These are phyloP conservation scores for Cyclospora cayetanensis DNA, from an alignment of 169 alveolate genomes.

Conservation along the genomic window DNA sequence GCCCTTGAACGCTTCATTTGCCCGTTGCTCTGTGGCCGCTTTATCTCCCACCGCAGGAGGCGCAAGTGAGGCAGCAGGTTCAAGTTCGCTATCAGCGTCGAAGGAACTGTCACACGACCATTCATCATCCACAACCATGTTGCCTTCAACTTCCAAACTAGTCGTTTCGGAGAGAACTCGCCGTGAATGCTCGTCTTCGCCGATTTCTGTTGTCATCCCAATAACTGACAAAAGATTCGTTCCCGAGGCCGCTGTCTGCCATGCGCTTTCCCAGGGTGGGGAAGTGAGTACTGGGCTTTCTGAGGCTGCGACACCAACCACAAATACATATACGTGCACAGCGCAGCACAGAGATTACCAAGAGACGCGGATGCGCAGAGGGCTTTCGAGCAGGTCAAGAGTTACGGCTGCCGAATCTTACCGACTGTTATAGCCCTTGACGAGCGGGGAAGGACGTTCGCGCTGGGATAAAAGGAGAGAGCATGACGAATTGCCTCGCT, in stretches of 20 bases:
- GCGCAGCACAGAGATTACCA: no score
- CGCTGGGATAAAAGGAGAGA: neutral
- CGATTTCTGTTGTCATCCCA: slow-evolving; percentile 27
- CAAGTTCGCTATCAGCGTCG: slow-evolving; percentile 31
- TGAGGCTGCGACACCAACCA: neutral
- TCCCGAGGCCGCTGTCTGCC: slow-evolving; percentile 17
- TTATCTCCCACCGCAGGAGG: slow-evolving; percentile 51
- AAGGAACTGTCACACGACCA: slow-evolving; percentile 55
- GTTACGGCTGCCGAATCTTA: no score
- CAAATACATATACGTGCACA: no score
- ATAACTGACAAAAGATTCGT: neutral
- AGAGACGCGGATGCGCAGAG: no score
- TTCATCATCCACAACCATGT: slow-evolving; percentile 19
- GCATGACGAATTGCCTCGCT: slow-evolving; percentile 42
- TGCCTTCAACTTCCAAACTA: slow-evolving; percentile 20
- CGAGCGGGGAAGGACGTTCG: slow-evolving; percentile 9
- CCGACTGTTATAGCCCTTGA: slow-evolving; percentile 28
- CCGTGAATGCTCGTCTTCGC: slow-evolving; percentile 45
- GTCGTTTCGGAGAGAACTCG: slow-evolving; percentile 34
- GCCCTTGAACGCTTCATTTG: slow-evolving; percentile 49
- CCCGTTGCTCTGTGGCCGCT: slow-evolving; percentile 44
- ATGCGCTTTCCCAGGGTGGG: slow-evolving; percentile 9
- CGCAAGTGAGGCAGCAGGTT: neutral
- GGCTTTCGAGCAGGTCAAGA: no score
- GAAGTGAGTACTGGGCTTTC: slow-evolving; percentile 39